phyloP scores from a whole-genome alignment of 108 stramenopile genomes.

The Seminavis robusta region DNA sequence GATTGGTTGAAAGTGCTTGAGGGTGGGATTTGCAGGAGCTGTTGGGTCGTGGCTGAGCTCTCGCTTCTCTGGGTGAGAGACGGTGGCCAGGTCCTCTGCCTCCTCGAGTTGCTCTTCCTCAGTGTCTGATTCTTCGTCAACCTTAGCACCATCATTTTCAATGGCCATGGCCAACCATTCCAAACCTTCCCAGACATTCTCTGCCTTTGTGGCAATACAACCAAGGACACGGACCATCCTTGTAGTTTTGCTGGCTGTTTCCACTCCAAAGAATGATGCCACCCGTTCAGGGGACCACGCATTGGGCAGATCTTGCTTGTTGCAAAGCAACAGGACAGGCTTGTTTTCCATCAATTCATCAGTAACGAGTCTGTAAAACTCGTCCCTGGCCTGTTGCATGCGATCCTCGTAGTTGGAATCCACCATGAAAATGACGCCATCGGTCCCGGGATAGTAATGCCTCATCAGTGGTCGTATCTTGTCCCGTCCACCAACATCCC shows the following conservation, averaged over 20 bases:
- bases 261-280: background rate
- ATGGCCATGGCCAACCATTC: no score
- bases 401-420: conserved; percentile 44
- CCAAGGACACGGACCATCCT: background rate
- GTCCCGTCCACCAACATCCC: conserved; percentile 61
- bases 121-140: no score
- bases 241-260: background rate
- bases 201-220: background rate
- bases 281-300: conserved; percentile 17
- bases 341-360: conserved; percentile 28
- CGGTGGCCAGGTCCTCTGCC: no score
- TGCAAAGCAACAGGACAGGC: conserved; percentile 33
- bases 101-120: no score
- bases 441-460: conserved; percentile 43
- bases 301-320: conserved; percentile 56
- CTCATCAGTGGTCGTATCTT: conserved; percentile 50
- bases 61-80: no score
- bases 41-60: no score
- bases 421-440: conserved; percentile 52
- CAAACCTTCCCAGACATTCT: no score
- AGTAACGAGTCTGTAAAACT: conserved; percentile 26
- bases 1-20: background rate
- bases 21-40: background rate
- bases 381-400: conserved; percentile 29
- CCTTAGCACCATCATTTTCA: no score